Percentiles rank a stretch among this genome's conserved stretches.
phyloP scores from a whole-genome alignment of 2,329 filamentous ascomycete genomes.

The Diaporthe helianthi region DNA sequence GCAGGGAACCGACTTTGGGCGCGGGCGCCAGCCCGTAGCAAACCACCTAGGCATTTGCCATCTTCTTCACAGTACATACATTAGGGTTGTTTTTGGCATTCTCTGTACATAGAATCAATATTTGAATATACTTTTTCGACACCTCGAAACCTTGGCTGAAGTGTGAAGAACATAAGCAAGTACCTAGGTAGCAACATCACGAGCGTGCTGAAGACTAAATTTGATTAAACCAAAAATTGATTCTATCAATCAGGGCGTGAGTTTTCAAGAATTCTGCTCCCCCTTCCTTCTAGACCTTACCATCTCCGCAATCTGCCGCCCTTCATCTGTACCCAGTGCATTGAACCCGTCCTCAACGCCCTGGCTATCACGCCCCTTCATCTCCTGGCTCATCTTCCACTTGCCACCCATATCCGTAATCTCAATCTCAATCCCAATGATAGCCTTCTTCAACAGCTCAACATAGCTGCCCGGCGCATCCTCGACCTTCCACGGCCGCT shows the following conservation, averaged over 20 bases:
- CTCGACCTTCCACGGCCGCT: constrained; percentile 60
- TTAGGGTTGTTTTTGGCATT: too few species aligned
- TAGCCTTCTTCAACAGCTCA: constrained; percentile 62
- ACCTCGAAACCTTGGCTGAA: background rate
- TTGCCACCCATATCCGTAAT: constrained; percentile 64
- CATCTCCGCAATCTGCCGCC: constrained; percentile 42
- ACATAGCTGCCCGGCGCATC: constrained; percentile 65
- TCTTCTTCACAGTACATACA: constrained; percentile 18
- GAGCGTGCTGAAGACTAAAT: background rate
- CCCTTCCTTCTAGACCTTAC: constrained; percentile 37
- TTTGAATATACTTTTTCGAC: background rate
- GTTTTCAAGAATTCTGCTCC: background rate
- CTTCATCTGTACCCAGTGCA: constrained; percentile 42
- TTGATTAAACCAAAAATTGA: background rate
- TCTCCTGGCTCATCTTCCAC: constrained; percentile 73
- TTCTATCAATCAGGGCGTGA: background rate
- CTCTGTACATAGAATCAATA: constrained; percentile 2
- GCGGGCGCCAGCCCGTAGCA: too few species aligned
- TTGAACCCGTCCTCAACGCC: constrained; percentile 66
- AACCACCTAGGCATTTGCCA: too few species aligned
- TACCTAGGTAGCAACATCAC: background rate
- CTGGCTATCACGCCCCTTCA: constrained; percentile 56
- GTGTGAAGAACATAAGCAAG: background rate
- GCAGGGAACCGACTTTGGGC: background rate
- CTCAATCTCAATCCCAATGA: constrained; percentile 67